phyloP scores from a whole-genome alignment of 2,329 filamentous ascomycete genomes.

The Stagonosporopsis tanaceti region DNA sequence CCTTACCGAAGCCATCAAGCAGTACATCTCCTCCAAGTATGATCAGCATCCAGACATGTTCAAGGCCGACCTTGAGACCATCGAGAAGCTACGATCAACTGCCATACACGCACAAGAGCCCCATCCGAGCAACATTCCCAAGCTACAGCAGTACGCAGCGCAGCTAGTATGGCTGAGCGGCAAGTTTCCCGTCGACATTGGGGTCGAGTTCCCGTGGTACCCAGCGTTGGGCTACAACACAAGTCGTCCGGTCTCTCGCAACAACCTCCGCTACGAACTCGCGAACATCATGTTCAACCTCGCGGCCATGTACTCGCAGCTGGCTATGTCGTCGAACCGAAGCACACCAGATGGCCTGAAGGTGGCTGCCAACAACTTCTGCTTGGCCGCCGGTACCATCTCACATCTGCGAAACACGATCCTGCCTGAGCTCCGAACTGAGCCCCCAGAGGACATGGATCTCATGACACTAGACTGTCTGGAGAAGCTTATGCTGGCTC shows the following conservation, averaged over 20 bases:
- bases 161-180: slow-evolving; percentile 92
- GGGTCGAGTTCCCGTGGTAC: slow-evolving; percentile 96
- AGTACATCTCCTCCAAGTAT: slow-evolving; percentile 98
- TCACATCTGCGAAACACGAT: slow-evolving; percentile 77
- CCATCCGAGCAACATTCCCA: slow-evolving; percentile 83
- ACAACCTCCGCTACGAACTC: slow-evolving; percentile 80
- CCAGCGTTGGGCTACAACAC: slow-evolving; percentile 90
- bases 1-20: slow-evolving; percentile 82
- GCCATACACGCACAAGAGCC: slow-evolving; percentile 90
- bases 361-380: slow-evolving; percentile 88
- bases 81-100: slow-evolving; percentile 82
- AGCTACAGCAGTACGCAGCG: slow-evolving; percentile 89
- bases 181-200: slow-evolving; percentile 97
- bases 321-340: slow-evolving; percentile 82
- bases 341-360: slow-evolving; percentile 84
- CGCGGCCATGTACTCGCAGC: slow-evolving; percentile 89
- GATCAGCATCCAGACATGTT: slow-evolving; percentile 99
- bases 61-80: slow-evolving; percentile 82
- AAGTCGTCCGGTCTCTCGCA: slow-evolving; percentile 72
- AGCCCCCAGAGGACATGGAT: slow-evolving; percentile 96
- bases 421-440: slow-evolving; percentile 81
- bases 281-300: slow-evolving; percentile 95
- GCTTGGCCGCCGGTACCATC: slow-evolving; percentile 84
- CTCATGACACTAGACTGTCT: slow-evolving; percentile 83
- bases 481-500: slow-evolving; percentile 83